A percentile compares a stretch with the other conserved stretches of the same genome.
Evolutionary conservation across 495 filamentous ascomycete genomes (phyloP).

Genomic region (Lepidopterella palustris): DNA sequence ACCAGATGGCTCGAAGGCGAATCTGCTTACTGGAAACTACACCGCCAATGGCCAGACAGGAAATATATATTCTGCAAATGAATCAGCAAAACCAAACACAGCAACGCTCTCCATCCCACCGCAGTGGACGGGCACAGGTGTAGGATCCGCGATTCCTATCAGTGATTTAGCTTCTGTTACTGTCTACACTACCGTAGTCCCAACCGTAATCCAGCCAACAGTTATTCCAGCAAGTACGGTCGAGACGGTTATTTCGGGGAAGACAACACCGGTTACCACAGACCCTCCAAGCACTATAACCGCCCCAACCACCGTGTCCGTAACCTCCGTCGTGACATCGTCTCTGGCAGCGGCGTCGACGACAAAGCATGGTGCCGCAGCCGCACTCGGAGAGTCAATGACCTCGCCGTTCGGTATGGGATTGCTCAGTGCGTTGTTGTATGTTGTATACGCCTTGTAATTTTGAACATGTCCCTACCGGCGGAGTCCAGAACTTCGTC

Average conservation of each 20-base stretch:
- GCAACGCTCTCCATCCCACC: conserved; percentile 37
- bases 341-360: conserved; percentile 1
- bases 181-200: conserved; percentile 2
- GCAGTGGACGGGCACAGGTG: conserved; percentile 35
- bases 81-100: conserved; percentile 36
- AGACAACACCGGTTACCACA: background rate
- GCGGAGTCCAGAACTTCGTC: too few relatives aligned
- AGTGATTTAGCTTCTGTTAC: conserved; percentile 28
- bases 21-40: conserved; percentile 38
- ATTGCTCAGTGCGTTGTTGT: conserved; percentile 13
- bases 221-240: conserved; percentile 3
- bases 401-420: conserved; percentile 12
- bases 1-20: conserved; percentile 28
- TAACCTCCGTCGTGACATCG: conserved; percentile 1
- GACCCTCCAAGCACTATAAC: conserved; percentile 1
- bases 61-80: conserved; percentile 36
- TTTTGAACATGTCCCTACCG: too few relatives aligned
- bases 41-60: conserved; percentile 31
- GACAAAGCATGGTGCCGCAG: conserved; percentile 11
- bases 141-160: conserved; percentile 35
- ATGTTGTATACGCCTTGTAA: conserved; percentile 11
- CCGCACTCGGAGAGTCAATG: background rate
- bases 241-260: background rate
- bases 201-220: conserved; percentile 3
- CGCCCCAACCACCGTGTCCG: conserved; percentile 7